Conservation (phyloP, 148 eudicot species). For the Selenicereus undatus region DNA sequence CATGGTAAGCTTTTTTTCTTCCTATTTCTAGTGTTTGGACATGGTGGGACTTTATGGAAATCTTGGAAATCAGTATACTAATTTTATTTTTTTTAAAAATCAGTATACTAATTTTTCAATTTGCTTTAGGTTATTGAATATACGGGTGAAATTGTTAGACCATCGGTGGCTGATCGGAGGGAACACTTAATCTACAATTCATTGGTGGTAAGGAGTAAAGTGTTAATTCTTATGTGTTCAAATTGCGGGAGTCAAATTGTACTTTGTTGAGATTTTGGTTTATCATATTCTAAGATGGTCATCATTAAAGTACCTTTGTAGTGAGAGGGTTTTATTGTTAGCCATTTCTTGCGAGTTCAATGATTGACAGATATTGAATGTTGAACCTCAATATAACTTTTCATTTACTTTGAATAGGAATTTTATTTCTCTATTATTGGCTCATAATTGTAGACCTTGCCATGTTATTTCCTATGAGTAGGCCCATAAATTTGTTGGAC, state of each 20-base stretch:
- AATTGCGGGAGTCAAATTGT: background rate
- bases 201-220: slow-evolving; percentile 62
- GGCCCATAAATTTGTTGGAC: background rate
- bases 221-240: background rate
- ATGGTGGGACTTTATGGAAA: background rate
- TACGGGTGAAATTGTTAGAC: slow-evolving; percentile 90
- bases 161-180: slow-evolving; percentile 92
- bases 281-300: background rate
- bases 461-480: background rate
- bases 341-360: background rate
- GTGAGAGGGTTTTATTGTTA: background rate
- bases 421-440: background rate
- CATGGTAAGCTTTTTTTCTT: slow-evolving; percentile 49
- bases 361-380: background rate
- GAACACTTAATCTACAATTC: slow-evolving; percentile 85
- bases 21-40: background rate
- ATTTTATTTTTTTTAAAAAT: background rate
- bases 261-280: background rate
- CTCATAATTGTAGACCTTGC: background rate
- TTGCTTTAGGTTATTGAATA: slow-evolving; percentile 75
- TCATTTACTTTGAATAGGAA: background rate
- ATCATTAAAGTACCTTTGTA: background rate
- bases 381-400: background rate
- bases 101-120: slow-evolving; percentile 5
- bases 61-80: background rate